Base-by-base conservation (phyloP, 352 stramenopile genomes). In the Phytophthora europaea region DNA sequence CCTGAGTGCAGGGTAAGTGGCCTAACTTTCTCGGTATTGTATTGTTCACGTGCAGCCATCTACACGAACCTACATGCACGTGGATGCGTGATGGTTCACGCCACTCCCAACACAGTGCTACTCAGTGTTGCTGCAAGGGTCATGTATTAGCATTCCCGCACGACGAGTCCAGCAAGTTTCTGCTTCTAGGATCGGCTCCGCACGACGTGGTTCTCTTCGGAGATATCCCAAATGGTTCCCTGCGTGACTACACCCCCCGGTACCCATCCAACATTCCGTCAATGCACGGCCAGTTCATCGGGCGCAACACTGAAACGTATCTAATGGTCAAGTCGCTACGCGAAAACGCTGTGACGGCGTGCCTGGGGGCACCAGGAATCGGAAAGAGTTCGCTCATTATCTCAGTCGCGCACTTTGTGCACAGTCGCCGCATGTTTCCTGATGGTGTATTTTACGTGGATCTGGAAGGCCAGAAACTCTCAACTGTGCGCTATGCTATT, bases 371-470 rank as follows among this genome's bases (percentile, higher is more conserved):
- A 2, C 88, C 88, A 47, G 88, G 87, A 12, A 95, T 95, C 23
- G 88, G 88, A 43, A 95, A 95, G 63, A 93, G 85, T 56, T 95
- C 88, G 22, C 83, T 95, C 26, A 87, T 90, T 61, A 93, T 95
- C 28, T 93, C 88, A 0, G 87, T 93, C 22, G 88, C 87, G 16
- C 88, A 95, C 52, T 95, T 93, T 59, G 85, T 91, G 1, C 84
- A 94, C 61, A 92, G 86, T 65, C 84, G 88, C 8, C 82, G 85
- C 18, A 92, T 94, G 80, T 91, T 93, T 61, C 79, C 87, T 28
- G 88, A 95, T 50, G 88, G 87, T 28, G 83, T 95, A 8, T 95
- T 91, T 58, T 95, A 95, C 67, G 87, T 95, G 22, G 88, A 95
- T 57, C 70, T 95, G 33, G 88, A 95, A 82, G 87, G 87, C 10